Percentiles rank a stretch among this genome's conserved stretches.
phyloP scores from a whole-genome alignment of 805 yeast genomes.

The Yarrowia osloensis region DNA sequence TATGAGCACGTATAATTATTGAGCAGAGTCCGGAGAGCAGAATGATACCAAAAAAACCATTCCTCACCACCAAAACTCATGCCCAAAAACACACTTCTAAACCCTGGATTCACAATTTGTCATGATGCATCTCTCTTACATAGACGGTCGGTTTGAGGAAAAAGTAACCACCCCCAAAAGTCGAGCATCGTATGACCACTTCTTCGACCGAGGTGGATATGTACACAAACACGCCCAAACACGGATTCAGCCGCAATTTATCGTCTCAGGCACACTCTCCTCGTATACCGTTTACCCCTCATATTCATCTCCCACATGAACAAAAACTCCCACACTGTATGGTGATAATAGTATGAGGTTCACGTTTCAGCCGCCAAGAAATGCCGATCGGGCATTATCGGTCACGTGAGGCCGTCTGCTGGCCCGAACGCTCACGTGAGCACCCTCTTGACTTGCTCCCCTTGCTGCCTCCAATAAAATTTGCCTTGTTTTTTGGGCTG shows the following conservation, averaged over 20 bases:
- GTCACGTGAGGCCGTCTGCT: too few species aligned
- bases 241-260: too few species aligned
- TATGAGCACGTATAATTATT: fast-evolving
- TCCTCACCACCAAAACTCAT: neutral
- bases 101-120: neutral
- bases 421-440: neutral
- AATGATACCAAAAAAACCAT: neutral
- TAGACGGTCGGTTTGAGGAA: too few species aligned
- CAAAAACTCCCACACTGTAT: too few species aligned
- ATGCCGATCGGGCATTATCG: too few species aligned
- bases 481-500: too few species aligned
- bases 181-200: neutral
- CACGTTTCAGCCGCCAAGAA: too few species aligned
- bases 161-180: too few species aligned
- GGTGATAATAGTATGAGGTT: neutral
- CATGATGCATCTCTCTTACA: neutral
- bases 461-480: too few species aligned
- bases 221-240: too few species aligned
- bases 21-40: too few species aligned
- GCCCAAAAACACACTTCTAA: neutral
- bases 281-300: neutral
- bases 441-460: neutral
- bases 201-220: too few species aligned
- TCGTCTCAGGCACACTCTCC: neutral
- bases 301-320: neutral